Conservation (phyloP, 2,329 filamentous ascomycete species). For the Thelonectria rubi region DNA sequence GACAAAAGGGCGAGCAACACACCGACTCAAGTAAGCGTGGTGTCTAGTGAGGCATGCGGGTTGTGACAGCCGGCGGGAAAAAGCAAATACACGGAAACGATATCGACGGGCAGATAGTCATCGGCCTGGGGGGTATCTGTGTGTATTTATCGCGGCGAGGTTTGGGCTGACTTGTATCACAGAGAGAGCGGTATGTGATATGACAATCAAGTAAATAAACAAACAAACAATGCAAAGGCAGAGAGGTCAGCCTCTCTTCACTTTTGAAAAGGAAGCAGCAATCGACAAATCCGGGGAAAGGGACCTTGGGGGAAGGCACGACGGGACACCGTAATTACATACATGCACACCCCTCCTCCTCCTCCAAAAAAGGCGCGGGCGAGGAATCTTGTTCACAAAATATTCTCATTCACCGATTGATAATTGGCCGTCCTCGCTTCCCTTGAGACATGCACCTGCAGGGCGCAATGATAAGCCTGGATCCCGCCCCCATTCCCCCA, state of each 20-base stretch:
- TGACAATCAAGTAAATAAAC: no score
- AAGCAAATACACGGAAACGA: slow-evolving; percentile 19
- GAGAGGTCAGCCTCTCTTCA: background rate
- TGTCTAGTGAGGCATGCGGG: background rate
- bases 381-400: background rate
- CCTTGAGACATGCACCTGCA: slow-evolving; percentile 20
- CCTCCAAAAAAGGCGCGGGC: background rate
- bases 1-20: slow-evolving; percentile 1
- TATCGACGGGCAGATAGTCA: background rate
- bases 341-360: background rate
- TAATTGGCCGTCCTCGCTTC: background rate
- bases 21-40: background rate
- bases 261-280: background rate
- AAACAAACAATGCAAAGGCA: background rate
- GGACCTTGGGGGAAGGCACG: background rate
- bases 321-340: background rate
- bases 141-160: background rate
- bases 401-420: background rate
- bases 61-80: slow-evolving; percentile 5
- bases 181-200: background rate
- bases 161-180: background rate
- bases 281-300: background rate
- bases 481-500: background rate
- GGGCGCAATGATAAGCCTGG: slow-evolving; percentile 31
- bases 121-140: background rate